Evolutionary conservation across 306 rosid species (phyloP), one percentile per base, ranked within the genome.

Genomic region (Cicer bijugum): DNA sequence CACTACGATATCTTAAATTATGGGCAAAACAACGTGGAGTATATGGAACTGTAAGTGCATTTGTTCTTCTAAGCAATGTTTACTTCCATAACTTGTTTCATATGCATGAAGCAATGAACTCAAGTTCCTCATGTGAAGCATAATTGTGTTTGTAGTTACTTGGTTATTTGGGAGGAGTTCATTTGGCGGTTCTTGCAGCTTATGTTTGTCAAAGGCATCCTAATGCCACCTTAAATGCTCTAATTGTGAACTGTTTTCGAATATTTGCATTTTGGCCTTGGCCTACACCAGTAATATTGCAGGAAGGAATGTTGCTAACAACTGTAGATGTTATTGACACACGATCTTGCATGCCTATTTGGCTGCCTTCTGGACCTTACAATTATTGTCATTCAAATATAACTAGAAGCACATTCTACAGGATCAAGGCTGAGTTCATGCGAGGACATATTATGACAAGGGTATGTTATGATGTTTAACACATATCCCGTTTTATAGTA

Each of bases 11-110:
- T 72, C 77, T 85, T 40, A 85, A 85, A 68, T 77, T 85, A 55
- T 85, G 88, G 88, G 88, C 88, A 16, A 85, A 85, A 85, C 75
- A 80, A 53, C 77, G 88, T 38, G 88, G 88, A 67, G 84, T 85
- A n/a, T 85, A 85, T 47, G 85, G 85, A 60, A 82, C 75, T n/a
- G 88, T 85, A 78, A 85, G 88, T 78, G 67, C 70, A 79, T 58
- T 28, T 61, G 40, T 48, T 42, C 58, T 20, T 33, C 52, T n/a
- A 47, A 47, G 63, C 72, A 23, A 17, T 59, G 11, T 51, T 65
- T 79, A 45, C 52, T 65, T 77, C 8, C 20, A 12, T 78, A 40
- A 42, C 71, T 43, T 19, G 19, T 59, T 48, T 67, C 55, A 35
- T 12, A 8, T 38, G 71, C 56, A 35, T 28, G 35, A 28, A 28